Percentiles rank a stretch among this genome's conserved stretches.
phyloP scores from a whole-genome alignment of 352 stramenopile species.

The Nothophytophthora sp. region DNA sequence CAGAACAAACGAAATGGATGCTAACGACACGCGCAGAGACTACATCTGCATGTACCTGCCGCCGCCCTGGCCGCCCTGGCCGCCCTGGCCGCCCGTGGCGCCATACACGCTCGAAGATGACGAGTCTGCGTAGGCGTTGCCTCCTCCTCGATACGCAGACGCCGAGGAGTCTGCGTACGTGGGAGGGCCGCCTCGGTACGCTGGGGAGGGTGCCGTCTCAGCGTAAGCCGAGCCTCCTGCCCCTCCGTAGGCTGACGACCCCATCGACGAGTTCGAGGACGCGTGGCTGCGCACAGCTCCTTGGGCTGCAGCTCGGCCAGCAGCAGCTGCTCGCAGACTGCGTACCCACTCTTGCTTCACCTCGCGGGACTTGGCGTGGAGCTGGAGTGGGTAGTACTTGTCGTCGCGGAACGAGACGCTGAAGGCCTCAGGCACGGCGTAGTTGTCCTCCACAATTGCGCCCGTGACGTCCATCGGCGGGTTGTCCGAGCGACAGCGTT shows the following conservation, averaged over 20 bases:
- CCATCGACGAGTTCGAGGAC: constrained; percentile 29
- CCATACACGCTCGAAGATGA: constrained; percentile 25
- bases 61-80: too few relatives aligned
- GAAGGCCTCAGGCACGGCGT: constrained; percentile 78
- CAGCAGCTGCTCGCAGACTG: constrained; percentile 60
- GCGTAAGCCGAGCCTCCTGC: constrained; percentile 13
- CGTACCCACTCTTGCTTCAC: constrained; percentile 83
- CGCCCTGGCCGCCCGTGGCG: constrained; percentile 28
- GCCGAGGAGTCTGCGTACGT: constrained; percentile 21
- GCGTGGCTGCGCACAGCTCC: constrained; percentile 16
- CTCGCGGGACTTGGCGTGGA: constrained; percentile 81
- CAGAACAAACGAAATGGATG: too few relatives aligned
- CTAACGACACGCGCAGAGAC: too few relatives aligned
- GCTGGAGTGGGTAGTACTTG: constrained; percentile 78
- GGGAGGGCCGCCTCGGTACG: constrained; percentile 12
- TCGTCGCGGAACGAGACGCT: constrained; percentile 80
- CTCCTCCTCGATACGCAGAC: constrained; percentile 17
- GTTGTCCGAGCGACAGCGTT: constrained; percentile 77
- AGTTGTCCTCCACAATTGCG: constrained; percentile 76
- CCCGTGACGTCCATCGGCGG: constrained; percentile 81
- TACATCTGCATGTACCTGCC: constrained; percentile 53
- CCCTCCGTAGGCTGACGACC: constrained; percentile 17
- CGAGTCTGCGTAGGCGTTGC: constrained; percentile 21
- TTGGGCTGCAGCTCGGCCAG: constrained; percentile 20
- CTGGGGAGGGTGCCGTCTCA: too few relatives aligned